Evolutionary conservation across 257 asterid genomes (phyloP), one percentile per base, ranked within the genome.

Genomic region (Knoxia roxburghii): DNA sequence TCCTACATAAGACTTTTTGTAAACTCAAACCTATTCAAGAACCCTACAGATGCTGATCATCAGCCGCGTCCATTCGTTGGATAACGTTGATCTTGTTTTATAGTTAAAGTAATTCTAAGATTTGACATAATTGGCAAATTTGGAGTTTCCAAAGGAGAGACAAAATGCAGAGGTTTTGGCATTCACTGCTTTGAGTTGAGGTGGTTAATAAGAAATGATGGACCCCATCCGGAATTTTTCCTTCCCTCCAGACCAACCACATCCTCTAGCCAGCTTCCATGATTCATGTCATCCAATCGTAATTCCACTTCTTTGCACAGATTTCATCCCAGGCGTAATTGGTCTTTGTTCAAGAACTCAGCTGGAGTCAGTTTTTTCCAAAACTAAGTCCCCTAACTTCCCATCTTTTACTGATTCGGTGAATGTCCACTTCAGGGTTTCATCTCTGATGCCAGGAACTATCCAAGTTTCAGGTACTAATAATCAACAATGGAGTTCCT

Each of bases 371-470:
- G n/a, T n/a, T n/a, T n/a, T n/a, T n/a, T n/a, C n/a, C n/a, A n/a
- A n/a, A n/a, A n/a, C n/a, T n/a, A n/a, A n/a, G n/a, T n/a, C n/a
- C 4, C 41, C 41, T 7, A 18, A 7, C 64, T 45, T 37, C 23
- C 32, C 53, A 14, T 49, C 37, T 30, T 33, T 27, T 1, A 23
- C 23, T 32, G 49, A 65, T 17, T 67, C 51, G 17, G 61, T n/a
- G 37, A 56, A 53, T 33, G 41, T 26, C 39, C 30, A 24, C 55
- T 39, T 24, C 52, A 43, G 68, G 76, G 17, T 54, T 46, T 57
- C 66, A 45, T 69, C 67, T 72, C 75, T 76, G 79, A 93, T 90
- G 98, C 98, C 97, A 70, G 97, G 98, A 87, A 82, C 87, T 30
- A 74, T 93, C 73, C 94, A 90, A 77, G 94, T 88, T 75, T 82